Percentiles rank a stretch among this genome's conserved stretches.
Conservation (phyloP, 495 filamentous ascomycete species). For the Aspergillus saccharolyticus region DNA sequence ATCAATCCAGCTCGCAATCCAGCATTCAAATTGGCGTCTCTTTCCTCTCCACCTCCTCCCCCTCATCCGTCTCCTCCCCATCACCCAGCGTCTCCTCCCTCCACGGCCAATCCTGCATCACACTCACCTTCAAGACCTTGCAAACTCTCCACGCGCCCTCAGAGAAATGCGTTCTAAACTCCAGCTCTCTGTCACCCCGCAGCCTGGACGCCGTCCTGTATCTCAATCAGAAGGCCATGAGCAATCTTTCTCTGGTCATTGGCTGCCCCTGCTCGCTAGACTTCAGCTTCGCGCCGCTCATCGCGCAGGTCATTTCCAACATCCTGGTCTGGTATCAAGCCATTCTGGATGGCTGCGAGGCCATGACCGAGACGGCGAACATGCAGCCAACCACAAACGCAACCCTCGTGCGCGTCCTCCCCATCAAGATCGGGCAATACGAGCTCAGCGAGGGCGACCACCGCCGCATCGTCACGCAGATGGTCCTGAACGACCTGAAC, state of each 20-base stretch:
- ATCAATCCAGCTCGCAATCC: neutral
- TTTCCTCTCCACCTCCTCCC: neutral
- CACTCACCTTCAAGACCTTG: neutral
- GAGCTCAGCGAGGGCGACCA: neutral
- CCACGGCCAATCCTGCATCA: neutral
- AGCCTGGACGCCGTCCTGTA: neutral
- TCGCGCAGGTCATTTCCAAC: neutral
- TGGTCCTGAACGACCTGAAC: neutral
- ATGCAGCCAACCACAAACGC: neutral
- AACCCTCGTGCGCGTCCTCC: neutral
- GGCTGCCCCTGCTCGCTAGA: neutral
- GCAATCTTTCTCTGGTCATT: neutral
- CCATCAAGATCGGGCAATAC: neutral
- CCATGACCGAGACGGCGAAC: neutral
- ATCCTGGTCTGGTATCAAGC: neutral
- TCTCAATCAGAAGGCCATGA: neutral
- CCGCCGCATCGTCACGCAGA: neutral
- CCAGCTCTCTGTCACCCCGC: neutral
- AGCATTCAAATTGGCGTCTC: neutral
- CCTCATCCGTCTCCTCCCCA: neutral
- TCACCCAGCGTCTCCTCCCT: neutral
- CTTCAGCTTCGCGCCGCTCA: neutral
- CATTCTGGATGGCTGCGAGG: neutral
- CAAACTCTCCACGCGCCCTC: neutral
- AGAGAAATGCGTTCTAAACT: neutral